A percentile compares a stretch with the other conserved stretches of the same genome.
These are phyloP conservation scores for Annulohypoxylon bovei DNA, from an alignment of 495 filamentous ascomycete genomes.

Conservation along the genomic window DNA sequence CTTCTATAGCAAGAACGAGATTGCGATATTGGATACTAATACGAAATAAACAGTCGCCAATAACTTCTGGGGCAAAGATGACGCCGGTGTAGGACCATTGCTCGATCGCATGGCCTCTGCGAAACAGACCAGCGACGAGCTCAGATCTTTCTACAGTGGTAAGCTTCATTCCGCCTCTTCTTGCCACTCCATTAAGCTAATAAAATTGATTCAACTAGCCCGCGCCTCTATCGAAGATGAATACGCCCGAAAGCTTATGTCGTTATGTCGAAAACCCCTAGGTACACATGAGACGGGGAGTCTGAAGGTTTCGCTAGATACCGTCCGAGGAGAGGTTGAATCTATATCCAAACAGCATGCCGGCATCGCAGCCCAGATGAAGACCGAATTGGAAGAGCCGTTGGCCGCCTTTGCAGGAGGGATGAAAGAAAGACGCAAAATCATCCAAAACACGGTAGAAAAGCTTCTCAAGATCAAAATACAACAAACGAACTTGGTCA, in stretches of 20 bases:
- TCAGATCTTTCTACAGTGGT: slow-evolving; percentile 92
- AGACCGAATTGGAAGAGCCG: slow-evolving; percentile 95
- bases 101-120: slow-evolving; percentile 96
- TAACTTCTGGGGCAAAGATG: slow-evolving; percentile 99
- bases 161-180: slow-evolving; percentile 28
- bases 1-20: neutral
- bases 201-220: slow-evolving; percentile 58
- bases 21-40: slow-evolving; percentile 24
- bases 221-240: slow-evolving; percentile 96
- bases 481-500: slow-evolving; percentile 88
- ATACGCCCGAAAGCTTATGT: slow-evolving; percentile 90
- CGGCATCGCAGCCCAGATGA: slow-evolving; percentile 91
- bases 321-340: slow-evolving; percentile 90
- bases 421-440: slow-evolving; percentile 94
- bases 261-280: slow-evolving; percentile 86
- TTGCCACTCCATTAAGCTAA: neutral
- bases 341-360: slow-evolving; percentile 93
- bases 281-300: slow-evolving; percentile 91
- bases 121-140: slow-evolving; percentile 94
- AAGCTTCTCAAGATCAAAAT: slow-evolving; percentile 92
- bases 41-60: slow-evolving; percentile 77
- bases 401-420: slow-evolving; percentile 89
- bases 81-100: slow-evolving; percentile 92
- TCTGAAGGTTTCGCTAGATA: slow-evolving; percentile 83
- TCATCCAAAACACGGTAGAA: slow-evolving; percentile 91